Conservation (phyloP, 768 basidiomycete genomes). For the Lactarius trivialis region DNA sequence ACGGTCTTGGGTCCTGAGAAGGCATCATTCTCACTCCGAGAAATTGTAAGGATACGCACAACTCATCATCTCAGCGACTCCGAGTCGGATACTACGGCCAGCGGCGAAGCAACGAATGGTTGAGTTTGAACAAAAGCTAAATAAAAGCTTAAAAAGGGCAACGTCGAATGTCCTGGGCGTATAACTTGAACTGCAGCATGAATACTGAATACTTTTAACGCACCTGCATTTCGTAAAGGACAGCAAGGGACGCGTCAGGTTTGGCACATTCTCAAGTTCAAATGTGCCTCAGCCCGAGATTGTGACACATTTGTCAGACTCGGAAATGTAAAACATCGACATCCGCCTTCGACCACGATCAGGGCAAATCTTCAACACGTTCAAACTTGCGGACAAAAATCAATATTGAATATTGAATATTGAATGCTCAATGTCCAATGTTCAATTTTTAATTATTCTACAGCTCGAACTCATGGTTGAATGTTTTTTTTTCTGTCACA, state of each 20-base stretch:
- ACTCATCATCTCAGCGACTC: background rate
- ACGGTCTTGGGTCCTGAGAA: background rate
- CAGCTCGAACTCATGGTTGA: background rate
- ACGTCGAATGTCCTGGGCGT: background rate
- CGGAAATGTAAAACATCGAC: background rate
- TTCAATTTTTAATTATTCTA: background rate
- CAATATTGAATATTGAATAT: background rate
- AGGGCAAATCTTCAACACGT: background rate
- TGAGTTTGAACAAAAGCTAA: slow-evolving; percentile 1
- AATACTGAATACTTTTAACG: background rate
- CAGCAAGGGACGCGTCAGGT: background rate
- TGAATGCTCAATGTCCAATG: background rate
- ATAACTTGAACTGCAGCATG: background rate
- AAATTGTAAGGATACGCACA: background rate
- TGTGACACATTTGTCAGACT: background rate
- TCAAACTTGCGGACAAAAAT: too few relatives aligned
- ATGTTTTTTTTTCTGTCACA: background rate
- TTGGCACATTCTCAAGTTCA: background rate
- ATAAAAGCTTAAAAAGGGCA: background rate
- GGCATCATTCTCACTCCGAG: too few relatives aligned
- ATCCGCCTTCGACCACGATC: background rate
- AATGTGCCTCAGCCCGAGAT: background rate
- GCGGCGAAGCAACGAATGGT: background rate
- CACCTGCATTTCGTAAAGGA: background rate
- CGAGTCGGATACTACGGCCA: background rate